phyloP scores from a whole-genome alignment of 495 filamentous ascomycete species.

The Hypoxylon trugodes region DNA sequence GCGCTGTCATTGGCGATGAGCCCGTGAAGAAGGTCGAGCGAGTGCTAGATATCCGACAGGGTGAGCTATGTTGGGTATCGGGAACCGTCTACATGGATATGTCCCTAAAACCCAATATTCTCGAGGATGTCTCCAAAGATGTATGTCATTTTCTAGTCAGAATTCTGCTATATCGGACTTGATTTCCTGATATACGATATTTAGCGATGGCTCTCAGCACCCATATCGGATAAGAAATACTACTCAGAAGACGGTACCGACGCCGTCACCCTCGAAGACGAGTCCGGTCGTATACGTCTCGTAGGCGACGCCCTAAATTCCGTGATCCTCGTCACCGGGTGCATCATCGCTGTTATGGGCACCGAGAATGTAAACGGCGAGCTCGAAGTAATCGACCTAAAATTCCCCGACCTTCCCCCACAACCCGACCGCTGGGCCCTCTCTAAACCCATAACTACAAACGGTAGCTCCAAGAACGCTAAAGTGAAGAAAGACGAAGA shows the following conservation, averaged over 20 bases:
- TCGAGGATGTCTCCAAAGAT: slow-evolving; percentile 94
- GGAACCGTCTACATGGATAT: slow-evolving; percentile 98
- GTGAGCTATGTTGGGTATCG: slow-evolving; percentile 92
- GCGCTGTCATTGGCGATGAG: slow-evolving; percentile 81
- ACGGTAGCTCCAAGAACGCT: slow-evolving; percentile 20
- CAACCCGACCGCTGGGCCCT: slow-evolving; percentile 82
- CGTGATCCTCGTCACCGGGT: slow-evolving; percentile 84
- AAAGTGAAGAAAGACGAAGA: slow-evolving; percentile 49
- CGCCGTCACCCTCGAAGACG: slow-evolving; percentile 90
- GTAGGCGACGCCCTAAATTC: slow-evolving; percentile 70
- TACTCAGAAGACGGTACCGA: slow-evolving; percentile 64
- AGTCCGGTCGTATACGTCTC: slow-evolving; percentile 89
- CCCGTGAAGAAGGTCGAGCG: slow-evolving; percentile 76
- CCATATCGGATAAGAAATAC: slow-evolving; percentile 83
- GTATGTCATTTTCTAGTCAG: slow-evolving; percentile 57
- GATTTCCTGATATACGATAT: background rate
- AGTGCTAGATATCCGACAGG: slow-evolving; percentile 94
- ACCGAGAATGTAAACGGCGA: slow-evolving; percentile 92
- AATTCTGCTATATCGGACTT: background rate
- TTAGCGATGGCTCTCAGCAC: slow-evolving; percentile 85
- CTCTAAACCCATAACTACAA: slow-evolving; percentile 41
- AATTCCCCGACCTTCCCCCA: slow-evolving; percentile 82
- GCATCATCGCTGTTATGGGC: slow-evolving; percentile 88
- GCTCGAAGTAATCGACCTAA: slow-evolving; percentile 90
- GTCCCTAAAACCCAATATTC: slow-evolving; percentile 94